Evolutionary conservation across 495 filamentous ascomycete species (phyloP).

Genomic region (Penicillium odoratum): DNA sequence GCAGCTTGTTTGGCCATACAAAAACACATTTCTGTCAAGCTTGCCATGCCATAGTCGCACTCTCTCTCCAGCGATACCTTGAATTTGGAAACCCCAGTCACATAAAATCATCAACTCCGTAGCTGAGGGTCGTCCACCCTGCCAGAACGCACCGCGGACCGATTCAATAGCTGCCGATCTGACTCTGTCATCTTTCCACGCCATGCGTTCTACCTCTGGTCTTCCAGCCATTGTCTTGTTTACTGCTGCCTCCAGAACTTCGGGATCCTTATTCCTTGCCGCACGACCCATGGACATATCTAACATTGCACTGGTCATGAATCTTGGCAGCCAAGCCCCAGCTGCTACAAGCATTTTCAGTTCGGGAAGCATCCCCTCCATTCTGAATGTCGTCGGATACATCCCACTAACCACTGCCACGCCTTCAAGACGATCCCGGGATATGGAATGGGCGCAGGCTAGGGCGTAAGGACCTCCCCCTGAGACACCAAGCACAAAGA

Average conservation of each 20-base stretch:
- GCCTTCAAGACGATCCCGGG: slow-evolving; percentile 7
- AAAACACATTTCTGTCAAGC: slow-evolving; percentile 9
- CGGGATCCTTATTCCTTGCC: slow-evolving; percentile 5
- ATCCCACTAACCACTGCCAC: slow-evolving; percentile 8
- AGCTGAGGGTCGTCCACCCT: slow-evolving; percentile 4
- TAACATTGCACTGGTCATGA: slow-evolving; percentile 3
- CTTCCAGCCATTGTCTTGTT: slow-evolving; percentile 2
- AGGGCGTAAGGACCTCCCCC: slow-evolving; percentile 15
- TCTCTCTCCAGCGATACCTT: slow-evolving; percentile 6
- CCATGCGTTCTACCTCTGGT: slow-evolving; percentile 4
- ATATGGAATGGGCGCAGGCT: slow-evolving; percentile 10
- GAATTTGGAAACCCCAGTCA: slow-evolving; percentile 12
- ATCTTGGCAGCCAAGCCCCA: slow-evolving; percentile 11
- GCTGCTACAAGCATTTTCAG: slow-evolving; percentile 1
- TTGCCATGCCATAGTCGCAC: slow-evolving; percentile 15
- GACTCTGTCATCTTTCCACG: background rate
- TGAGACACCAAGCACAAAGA: slow-evolving; percentile 12
- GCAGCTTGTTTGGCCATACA: slow-evolving; percentile 14
- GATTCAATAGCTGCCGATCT: slow-evolving; percentile 1
- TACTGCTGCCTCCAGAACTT: slow-evolving; percentile 6
- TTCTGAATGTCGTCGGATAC: slow-evolving; percentile 7
- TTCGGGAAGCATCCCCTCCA: slow-evolving; percentile 7
- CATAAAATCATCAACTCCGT: slow-evolving; percentile 9
- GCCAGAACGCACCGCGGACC: slow-evolving; percentile 6
- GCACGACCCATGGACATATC: slow-evolving; percentile 7